Evolutionary conservation across 73 alveolate species (phyloP), one percentile per base, ranked within the genome.

Genomic region (Diophrys sp.): DNA sequence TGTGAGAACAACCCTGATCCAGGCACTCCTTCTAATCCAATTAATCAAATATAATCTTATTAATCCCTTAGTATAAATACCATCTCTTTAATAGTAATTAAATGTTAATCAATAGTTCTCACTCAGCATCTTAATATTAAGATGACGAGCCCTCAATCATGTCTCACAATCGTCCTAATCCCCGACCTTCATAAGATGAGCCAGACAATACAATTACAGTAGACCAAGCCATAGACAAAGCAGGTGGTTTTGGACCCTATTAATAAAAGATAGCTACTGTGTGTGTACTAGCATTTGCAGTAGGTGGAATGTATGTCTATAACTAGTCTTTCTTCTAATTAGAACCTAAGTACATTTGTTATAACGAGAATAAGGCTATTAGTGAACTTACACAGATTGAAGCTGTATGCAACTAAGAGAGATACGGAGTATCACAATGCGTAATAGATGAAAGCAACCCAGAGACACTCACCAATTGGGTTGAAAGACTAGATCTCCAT

Each of bases 221-320:
- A n/a, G n/a, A n/a, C n/a, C n/a, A n/a, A n/a, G 62, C 62, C 18
- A 44, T 44, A 44, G n/a, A 44, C 62, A 44, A 44, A 44, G 62
- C 62, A 25, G 75, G 75, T 26, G 54, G 75, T n/a, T 68, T 23
- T 28, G 54, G 75, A 24, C 23, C 1, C 30, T 68, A 25, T 31
- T 28, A 68, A 28, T 68, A 24, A 5, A 25, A 25, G 56, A 5
- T 28, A 2, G 34, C 24, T 23, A 2, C 54, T 5, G 2, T 68
- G 25, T 29, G 34, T 25, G 31, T 68, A 26, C 5, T 2, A 23
- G 1, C 34, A 25, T 68, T 68, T 28, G 31, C 31, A n/a, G 11
- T 55, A 25, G 25, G 56, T 68, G 75, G 75, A 14, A 5, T 18
- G 1, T 1, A 25, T 23, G 54, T 18, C 24, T 68, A 68, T 24